phyloP scores from a whole-genome alignment of 495 filamentous ascomycete species.

The Platismatia glauca region DNA sequence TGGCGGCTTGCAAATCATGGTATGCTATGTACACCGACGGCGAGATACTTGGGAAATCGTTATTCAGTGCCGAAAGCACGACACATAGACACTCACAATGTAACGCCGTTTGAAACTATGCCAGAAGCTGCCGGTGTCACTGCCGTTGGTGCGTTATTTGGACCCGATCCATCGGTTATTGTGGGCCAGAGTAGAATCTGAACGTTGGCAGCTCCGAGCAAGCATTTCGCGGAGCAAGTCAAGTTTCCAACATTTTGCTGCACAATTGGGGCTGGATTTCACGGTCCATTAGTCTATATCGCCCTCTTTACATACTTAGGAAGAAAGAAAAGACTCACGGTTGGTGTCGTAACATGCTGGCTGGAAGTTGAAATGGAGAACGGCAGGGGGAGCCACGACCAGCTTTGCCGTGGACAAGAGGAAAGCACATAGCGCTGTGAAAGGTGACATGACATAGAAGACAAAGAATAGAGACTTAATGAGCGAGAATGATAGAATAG shows the following conservation, averaged over 20 bases:
- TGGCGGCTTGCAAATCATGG: not conserved
- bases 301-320: not conserved
- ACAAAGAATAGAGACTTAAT: no score
- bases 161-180: not conserved
- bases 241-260: not conserved
- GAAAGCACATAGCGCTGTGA: not conserved
- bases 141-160: not conserved
- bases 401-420: not conserved
- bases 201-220: not conserved
- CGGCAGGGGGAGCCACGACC: not conserved
- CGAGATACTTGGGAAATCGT: not conserved
- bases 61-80: not conserved
- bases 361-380: not conserved
- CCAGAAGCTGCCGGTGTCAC: not conserved
- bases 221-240: not conserved
- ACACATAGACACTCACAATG: not conserved
- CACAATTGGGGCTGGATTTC: not conserved
- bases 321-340: not conserved
- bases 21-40: conserved; percentile 5
- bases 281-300: not conserved
- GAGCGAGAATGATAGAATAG: no score
- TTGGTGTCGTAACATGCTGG: not conserved
- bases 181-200: not conserved
- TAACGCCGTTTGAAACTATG: not conserved
- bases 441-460: not conserved